These are phyloP conservation scores for Aspergillus fumigatiaffinis DNA, from an alignment of 2,329 filamentous ascomycete genomes.

Conservation along the genomic window DNA sequence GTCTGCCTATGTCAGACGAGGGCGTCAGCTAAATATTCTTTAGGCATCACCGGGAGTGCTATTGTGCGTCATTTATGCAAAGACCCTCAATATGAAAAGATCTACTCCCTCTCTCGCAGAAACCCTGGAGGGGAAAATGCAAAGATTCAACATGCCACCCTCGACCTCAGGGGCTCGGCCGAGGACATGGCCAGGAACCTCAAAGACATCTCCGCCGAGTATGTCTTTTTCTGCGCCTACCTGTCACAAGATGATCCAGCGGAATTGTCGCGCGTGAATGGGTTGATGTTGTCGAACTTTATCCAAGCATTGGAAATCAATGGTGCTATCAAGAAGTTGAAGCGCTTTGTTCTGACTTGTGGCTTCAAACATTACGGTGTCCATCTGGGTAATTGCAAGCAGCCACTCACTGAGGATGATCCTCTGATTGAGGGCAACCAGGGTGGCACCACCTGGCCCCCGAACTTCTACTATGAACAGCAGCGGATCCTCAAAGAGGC, in stretches of 20 bases:
- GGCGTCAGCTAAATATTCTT: too few species aligned
- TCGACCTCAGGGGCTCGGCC: constrained; percentile 35
- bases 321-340: constrained; percentile 40
- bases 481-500: constrained; percentile 42
- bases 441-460: constrained; percentile 30
- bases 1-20: too few species aligned
- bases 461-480: constrained; percentile 53
- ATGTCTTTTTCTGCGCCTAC: constrained; percentile 45
- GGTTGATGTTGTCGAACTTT: constrained; percentile 47
- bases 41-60: constrained; percentile 40
- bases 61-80: constrained; percentile 38
- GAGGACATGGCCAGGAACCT: constrained; percentile 38
- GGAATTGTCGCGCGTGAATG: constrained; percentile 37
- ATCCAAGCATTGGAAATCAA: constrained; percentile 43
- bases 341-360: constrained; percentile 48
- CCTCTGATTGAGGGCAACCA: constrained; percentile 35
- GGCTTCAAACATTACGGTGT: constrained; percentile 54
- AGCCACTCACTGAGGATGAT: constrained; percentile 47
- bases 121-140: constrained; percentile 34
- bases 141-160: constrained; percentile 36
- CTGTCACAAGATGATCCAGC: constrained; percentile 35
- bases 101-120: constrained; percentile 40
- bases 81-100: constrained; percentile 33
- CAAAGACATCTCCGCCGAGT: constrained; percentile 33
- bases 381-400: constrained; percentile 47